Percentiles rank a stretch among this genome's conserved stretches.
These are phyloP conservation scores for Colletotrichum chlorophyti DNA, from an alignment of 2,329 filamentous ascomycete species.

Conservation along the genomic window DNA sequence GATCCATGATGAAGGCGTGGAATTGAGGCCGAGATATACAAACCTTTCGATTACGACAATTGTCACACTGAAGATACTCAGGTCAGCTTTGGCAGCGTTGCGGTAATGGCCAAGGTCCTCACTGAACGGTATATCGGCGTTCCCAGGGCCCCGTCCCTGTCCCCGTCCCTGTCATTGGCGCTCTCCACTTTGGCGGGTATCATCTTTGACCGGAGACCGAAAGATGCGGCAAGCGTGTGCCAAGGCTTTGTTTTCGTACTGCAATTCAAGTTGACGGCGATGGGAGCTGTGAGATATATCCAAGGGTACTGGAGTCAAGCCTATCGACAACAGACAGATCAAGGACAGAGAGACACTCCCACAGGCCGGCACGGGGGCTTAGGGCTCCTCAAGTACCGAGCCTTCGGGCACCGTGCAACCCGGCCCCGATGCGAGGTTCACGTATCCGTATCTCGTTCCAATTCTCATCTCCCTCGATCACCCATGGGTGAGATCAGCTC, in stretches of 20 bases:
- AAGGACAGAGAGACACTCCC: neutral
- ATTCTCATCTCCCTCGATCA: too few relatives aligned
- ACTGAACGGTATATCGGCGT: neutral
- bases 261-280: neutral
- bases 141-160: neutral
- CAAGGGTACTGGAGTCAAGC: too few relatives aligned
- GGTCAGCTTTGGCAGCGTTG: neutral
- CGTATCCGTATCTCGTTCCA: too few relatives aligned
- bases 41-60: conserved; percentile 3
- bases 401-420: neutral
- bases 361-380: neutral
- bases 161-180: too few relatives aligned
- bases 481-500: too few relatives aligned
- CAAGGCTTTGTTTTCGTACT: neutral
- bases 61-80: conserved; percentile 1
- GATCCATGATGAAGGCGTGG: neutral
- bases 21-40: neutral
- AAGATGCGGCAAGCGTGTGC: too few relatives aligned
- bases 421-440: neutral
- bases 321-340: neutral
- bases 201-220: neutral
- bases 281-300: too few relatives aligned
- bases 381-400: neutral
- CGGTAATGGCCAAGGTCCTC: neutral
- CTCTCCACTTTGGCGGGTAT: neutral